These are phyloP conservation scores for Pestalotiopsis sp. DNA, from an alignment of 2,329 filamentous ascomycete species.

Conservation along the genomic window DNA sequence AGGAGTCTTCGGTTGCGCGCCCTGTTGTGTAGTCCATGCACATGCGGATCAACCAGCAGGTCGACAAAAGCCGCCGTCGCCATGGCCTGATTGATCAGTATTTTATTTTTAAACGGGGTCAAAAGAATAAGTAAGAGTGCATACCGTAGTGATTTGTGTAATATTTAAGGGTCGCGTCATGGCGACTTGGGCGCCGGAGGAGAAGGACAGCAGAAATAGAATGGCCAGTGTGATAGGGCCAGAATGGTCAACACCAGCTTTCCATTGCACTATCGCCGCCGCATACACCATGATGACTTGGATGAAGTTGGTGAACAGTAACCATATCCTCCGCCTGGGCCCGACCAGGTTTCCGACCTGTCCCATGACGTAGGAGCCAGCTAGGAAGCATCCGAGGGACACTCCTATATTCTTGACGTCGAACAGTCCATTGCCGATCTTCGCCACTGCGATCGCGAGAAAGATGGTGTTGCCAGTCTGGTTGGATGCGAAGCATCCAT, in stretches of 20 bases:
- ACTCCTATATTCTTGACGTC: neutral
- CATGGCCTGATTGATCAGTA: neutral
- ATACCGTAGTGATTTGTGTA: conserved; percentile 5
- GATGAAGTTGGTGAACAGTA: neutral
- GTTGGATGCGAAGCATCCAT: neutral
- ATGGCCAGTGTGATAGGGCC: neutral
- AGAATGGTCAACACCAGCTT: neutral
- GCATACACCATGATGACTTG: neutral
- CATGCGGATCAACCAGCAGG: neutral
- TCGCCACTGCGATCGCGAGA: neutral
- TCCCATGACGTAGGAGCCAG: neutral
- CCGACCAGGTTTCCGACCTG: neutral
- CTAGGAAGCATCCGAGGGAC: neutral
- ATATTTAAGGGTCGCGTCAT: neutral
- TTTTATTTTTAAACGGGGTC: too few relatives aligned
- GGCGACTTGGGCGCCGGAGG: neutral
- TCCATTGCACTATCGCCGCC: neutral
- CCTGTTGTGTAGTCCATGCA: neutral
- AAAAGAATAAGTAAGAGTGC: too few relatives aligned
- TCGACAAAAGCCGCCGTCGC: conserved; percentile 1
- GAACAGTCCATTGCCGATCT: neutral
- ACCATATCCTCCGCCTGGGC: neutral
- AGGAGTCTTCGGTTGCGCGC: neutral
- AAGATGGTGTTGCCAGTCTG: conserved; percentile 4
- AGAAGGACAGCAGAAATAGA: neutral